Percentiles rank a stretch among this genome's conserved stretches.
Evolutionary conservation across 441 rosid species (phyloP).

Genomic region (Gossypium laxum): DNA sequence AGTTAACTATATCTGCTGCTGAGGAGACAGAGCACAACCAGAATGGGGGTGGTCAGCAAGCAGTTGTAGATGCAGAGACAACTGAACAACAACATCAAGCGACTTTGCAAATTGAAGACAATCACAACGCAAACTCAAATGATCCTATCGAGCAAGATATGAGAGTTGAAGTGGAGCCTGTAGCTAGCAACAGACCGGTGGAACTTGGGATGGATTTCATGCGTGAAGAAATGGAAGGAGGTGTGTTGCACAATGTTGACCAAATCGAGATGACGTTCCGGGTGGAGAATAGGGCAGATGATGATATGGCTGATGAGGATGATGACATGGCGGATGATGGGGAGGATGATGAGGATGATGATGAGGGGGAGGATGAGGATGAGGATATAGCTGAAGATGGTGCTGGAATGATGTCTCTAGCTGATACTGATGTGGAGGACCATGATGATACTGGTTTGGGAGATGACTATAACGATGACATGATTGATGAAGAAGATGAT

Average conservation of each 20-base stretch:
- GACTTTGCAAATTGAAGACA: conserved; percentile 41
- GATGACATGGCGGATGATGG: conserved; percentile 86
- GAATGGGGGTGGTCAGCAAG: conserved; percentile 37
- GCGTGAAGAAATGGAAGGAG: conserved; percentile 72
- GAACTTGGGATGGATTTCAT: conserved; percentile 78
- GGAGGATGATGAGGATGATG: conserved; percentile 84
- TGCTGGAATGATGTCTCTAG: conserved; percentile 85
- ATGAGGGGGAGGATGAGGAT: conserved; percentile 64
- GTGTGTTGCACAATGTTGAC: conserved; percentile 43
- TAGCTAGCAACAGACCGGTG: conserved; percentile 42
- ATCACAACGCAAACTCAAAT: conserved; percentile 36
- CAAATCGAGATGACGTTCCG: conserved; percentile 78
- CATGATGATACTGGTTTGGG: conserved; percentile 86
- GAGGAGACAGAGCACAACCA: conserved; percentile 42
- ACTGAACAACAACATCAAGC: conserved; percentile 40
- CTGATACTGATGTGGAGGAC: conserved; percentile 91
- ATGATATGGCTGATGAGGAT: conserved; percentile 90
- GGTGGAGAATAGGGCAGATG: conserved; percentile 76
- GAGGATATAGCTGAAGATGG: conserved; percentile 93
- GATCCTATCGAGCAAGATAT: conserved; percentile 52
- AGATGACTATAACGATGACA: conserved; percentile 85
- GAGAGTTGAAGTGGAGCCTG: conserved; percentile 62
- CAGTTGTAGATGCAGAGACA: conserved; percentile 37
- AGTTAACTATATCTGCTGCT: conserved; percentile 31
- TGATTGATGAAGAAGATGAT: conserved; percentile 94